phyloP scores from a whole-genome alignment of 73 alveolate species.

The Effrenium voratum region DNA sequence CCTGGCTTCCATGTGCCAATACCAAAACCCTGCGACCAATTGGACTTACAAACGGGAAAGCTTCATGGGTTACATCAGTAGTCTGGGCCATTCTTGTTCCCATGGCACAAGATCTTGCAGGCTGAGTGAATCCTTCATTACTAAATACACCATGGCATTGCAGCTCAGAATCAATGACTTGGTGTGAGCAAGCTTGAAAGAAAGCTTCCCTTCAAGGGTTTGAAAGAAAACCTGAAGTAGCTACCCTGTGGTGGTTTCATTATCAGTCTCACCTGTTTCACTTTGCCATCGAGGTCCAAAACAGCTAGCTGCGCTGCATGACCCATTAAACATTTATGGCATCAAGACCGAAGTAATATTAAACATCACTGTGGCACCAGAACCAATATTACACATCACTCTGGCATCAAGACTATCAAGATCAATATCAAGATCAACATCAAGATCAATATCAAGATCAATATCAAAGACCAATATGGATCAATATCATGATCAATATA shows the following conservation, averaged over 20 bases:
- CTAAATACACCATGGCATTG: background rate
- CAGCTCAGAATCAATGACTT: background rate
- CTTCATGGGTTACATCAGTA: background rate
- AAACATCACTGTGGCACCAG: too few relatives aligned
- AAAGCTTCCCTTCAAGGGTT: background rate
- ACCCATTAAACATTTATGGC: background rate
- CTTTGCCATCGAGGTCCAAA: background rate
- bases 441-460: too few relatives aligned
- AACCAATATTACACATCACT: too few relatives aligned
- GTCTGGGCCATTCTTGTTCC: background rate
- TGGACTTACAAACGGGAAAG: background rate
- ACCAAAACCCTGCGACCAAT: background rate
- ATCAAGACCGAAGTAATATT: too few relatives aligned
- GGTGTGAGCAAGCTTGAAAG: background rate
- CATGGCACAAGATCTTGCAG: background rate
- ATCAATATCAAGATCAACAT: too few relatives aligned
- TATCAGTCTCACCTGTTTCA: background rate
- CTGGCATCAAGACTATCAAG: too few relatives aligned
- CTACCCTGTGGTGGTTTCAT: background rate
- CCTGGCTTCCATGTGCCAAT: background rate
- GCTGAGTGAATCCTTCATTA: background rate
- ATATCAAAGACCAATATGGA: too few relatives aligned
- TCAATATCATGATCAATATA: too few relatives aligned
- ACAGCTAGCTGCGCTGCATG: background rate
- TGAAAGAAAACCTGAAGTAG: background rate